phyloP scores from a whole-genome alignment of 441 rosid genomes.

The Dalechampia spathulata region DNA sequence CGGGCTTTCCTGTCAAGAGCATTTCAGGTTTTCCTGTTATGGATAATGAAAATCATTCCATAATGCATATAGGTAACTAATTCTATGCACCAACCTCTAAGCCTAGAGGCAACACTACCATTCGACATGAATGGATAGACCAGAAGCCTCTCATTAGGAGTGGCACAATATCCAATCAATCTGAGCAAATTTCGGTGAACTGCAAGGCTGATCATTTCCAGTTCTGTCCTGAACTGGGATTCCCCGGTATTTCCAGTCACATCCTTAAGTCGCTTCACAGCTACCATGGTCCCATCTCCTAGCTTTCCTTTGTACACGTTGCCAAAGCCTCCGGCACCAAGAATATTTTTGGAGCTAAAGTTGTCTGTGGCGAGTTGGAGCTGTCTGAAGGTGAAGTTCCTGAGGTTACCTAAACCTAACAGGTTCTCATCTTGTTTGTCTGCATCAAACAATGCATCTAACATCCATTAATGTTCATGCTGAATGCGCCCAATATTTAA shows the following conservation, averaged over 20 bases:
- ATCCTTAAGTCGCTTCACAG: constrained; percentile 76
- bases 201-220: constrained; percentile 91
- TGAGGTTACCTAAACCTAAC: constrained; percentile 58
- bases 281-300: constrained; percentile 57
- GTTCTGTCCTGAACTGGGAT: constrained; percentile 79
- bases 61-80: no score
- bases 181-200: constrained; percentile 79
- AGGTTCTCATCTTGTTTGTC: constrained; percentile 70
- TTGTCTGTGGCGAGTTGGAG: constrained; percentile 71
- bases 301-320: constrained; percentile 84
- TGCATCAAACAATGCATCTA: constrained; percentile 24
- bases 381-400: constrained; percentile 73
- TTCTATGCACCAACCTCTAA: constrained; percentile 50
- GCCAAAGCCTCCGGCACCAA: constrained; percentile 88
- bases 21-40: no score
- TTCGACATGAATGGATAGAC: constrained; percentile 88
- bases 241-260: constrained; percentile 62
- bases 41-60: no score
- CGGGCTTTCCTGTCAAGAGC: constrained; percentile 47
- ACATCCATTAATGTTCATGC: neutral
- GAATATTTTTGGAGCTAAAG: constrained; percentile 67
- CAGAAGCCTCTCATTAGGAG: constrained; percentile 65
- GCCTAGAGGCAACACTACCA: constrained; percentile 89
- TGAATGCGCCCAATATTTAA: neutral
- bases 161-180: constrained; percentile 66